Conservation (phyloP, 495 filamentous ascomycete genomes). For the Apodospora peruviana region DNA sequence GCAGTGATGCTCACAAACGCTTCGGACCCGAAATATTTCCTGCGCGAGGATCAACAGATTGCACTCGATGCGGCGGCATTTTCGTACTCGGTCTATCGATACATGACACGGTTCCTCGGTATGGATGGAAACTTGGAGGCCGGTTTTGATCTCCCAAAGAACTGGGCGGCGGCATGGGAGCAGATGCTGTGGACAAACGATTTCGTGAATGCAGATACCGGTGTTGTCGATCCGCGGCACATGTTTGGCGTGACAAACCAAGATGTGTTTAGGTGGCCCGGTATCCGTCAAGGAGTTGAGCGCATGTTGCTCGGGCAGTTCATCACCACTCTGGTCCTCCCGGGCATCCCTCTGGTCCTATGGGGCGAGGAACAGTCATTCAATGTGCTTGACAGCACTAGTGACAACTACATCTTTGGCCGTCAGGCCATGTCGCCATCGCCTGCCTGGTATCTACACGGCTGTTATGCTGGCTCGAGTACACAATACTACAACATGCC, state of each 20-base stretch:
- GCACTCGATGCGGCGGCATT: conserved; percentile 63
- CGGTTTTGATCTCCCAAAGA: conserved; percentile 51
- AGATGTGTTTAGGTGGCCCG: conserved; percentile 70
- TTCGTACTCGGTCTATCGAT: conserved; percentile 66
- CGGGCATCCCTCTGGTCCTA: conserved; percentile 58
- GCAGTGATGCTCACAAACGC: conserved; percentile 28
- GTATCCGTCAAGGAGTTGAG: conserved; percentile 54
- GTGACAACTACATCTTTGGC: conserved; percentile 64
- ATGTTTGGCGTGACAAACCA: conserved; percentile 68
- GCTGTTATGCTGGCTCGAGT: conserved; percentile 64
- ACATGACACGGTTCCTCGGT: conserved; percentile 59
- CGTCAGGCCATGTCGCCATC: conserved; percentile 60
- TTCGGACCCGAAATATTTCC: conserved; percentile 42
- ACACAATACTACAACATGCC: conserved; percentile 29
- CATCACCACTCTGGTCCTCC: conserved; percentile 58
- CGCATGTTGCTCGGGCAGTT: conserved; percentile 57
- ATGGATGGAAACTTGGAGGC: conserved; percentile 59
- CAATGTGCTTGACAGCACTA: conserved; percentile 62
- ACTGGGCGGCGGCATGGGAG: conserved; percentile 59
- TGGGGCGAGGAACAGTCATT: conserved; percentile 71
- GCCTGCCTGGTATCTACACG: conserved; percentile 63
- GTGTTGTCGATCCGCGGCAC: conserved; percentile 62
- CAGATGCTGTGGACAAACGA: conserved; percentile 59
- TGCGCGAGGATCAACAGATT: conserved; percentile 46
- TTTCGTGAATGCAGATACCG: conserved; percentile 60